These are phyloP conservation scores for Exophiala lecanii-corni DNA, from an alignment of 2,329 filamentous ascomycete genomes.

Conservation along the genomic window DNA sequence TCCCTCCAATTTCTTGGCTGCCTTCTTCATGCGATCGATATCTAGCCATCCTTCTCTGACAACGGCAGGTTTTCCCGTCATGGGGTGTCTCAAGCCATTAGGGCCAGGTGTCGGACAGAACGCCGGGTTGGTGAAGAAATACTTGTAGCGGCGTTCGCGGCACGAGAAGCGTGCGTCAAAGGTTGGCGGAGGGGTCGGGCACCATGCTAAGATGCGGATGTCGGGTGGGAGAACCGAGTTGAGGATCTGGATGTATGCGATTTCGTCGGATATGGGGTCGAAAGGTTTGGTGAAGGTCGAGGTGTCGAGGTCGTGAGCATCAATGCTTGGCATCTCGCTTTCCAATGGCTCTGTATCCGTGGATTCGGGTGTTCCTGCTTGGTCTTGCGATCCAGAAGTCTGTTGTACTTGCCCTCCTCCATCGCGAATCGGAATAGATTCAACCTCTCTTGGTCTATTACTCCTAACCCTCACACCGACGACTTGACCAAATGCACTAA, in stretches of 20 bases:
- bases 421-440: too few species aligned
- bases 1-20: conserved; percentile 74
- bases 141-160: conserved; percentile 83
- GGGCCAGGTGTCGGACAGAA: conserved; percentile 64
- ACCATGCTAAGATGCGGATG: conserved; percentile 91
- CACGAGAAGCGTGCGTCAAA: conserved; percentile 95
- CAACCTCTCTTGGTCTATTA: conserved; percentile 55
- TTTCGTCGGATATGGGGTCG: conserved; percentile 71
- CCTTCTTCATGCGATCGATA: conserved; percentile 78
- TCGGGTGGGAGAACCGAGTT: conserved; percentile 85
- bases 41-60: conserved; percentile 73
- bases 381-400: neutral
- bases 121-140: conserved; percentile 95
- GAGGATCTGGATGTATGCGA: conserved; percentile 75
- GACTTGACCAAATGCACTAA: conserved; percentile 96
- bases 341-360: neutral
- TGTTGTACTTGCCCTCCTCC: too few species aligned
- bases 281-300: conserved; percentile 34
- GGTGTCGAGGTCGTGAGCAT: conserved; percentile 35
- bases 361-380: neutral
- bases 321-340: conserved; percentile 28
- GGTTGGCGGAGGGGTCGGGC: conserved; percentile 68
- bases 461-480: conserved; percentile 79
- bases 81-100: conserved; percentile 39
- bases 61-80: conserved; percentile 26